Evolutionary conservation across 2,329 filamentous ascomycete genomes (phyloP).

Genomic region (Ophiostoma quercus): DNA sequence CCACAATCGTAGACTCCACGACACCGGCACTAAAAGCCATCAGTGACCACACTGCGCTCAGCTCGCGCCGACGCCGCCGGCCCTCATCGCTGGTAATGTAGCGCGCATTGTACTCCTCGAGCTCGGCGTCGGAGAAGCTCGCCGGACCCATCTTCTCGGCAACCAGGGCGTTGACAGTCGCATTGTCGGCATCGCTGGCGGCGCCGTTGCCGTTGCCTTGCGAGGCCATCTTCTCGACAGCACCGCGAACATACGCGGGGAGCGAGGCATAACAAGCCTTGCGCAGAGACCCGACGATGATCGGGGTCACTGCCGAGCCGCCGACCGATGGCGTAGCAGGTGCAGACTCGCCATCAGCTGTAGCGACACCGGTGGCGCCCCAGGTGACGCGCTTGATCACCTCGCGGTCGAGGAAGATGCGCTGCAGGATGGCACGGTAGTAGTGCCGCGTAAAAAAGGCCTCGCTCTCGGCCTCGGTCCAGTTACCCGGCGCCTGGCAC

Average conservation of each 20-base stretch:
- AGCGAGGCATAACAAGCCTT: conserved; percentile 77
- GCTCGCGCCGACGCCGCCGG: conserved; percentile 61
- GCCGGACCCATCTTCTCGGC: conserved; percentile 53
- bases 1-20: conserved; percentile 83
- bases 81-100: conserved; percentile 45
- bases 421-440: conserved; percentile 83
- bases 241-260: conserved; percentile 70
- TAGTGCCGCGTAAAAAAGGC: conserved; percentile 90
- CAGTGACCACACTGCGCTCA: conserved; percentile 84
- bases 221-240: conserved; percentile 61
- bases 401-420: conserved; percentile 81
- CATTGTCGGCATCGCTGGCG: conserved; percentile 28
- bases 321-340: conserved; percentile 38
- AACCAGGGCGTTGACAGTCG: conserved; percentile 45
- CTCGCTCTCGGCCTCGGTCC: conserved; percentile 74
- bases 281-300: conserved; percentile 79
- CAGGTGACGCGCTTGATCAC: conserved; percentile 63
- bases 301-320: conserved; percentile 62
- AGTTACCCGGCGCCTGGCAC: conserved; percentile 90
- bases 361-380: conserved; percentile 28
- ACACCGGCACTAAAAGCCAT: conserved; percentile 94
- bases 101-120: conserved; percentile 61
- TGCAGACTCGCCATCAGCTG: conserved; percentile 9
- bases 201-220: conserved; percentile 28
- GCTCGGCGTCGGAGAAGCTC: conserved; percentile 67